A percentile compares a stretch with the other conserved stretches of the same genome.
Conservation (phyloP, 2,329 filamentous ascomycete species). For the Colletotrichum lentis region DNA sequence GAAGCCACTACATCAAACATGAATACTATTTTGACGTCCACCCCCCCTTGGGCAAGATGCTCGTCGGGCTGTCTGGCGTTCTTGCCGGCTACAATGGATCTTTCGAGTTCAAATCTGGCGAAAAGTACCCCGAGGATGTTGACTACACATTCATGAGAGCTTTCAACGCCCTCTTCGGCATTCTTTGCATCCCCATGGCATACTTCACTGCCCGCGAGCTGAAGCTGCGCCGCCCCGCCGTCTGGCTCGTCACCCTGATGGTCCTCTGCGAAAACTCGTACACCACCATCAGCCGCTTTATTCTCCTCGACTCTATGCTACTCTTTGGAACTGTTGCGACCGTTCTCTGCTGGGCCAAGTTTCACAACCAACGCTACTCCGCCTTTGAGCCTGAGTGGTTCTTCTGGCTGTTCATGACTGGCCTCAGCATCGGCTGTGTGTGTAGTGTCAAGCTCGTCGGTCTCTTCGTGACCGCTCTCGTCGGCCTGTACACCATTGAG, state of each 20-base stretch:
- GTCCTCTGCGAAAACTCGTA: conserved; percentile 99
- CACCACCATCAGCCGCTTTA: conserved; percentile 98
- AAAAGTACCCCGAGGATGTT: conserved; percentile 90
- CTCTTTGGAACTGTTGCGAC: conserved; percentile 99
- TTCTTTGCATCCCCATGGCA: conserved; percentile 88
- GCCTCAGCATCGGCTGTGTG: conserved; percentile 95
- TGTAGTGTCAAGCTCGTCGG: conserved; percentile 99
- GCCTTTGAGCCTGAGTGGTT: conserved; percentile 95
- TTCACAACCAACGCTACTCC: conserved; percentile 85
- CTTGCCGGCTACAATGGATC: conserved; percentile 98
- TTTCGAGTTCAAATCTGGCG: conserved; percentile 99
- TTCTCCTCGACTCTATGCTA: conserved; percentile 97
- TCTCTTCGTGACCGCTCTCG: conserved; percentile 91
- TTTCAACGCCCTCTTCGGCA: conserved; percentile 96
- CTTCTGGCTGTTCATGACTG: conserved; percentile 91
- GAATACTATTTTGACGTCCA: conserved; percentile 96
- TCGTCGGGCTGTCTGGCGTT: conserved; percentile 94
- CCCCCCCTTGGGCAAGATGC: conserved; percentile 96
- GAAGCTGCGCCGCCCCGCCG: conserved; percentile 82
- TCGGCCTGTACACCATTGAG: conserved; percentile 94
- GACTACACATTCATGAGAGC: conserved; percentile 99
- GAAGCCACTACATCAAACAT: conserved; percentile 97
- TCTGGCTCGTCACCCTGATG: conserved; percentile 96
- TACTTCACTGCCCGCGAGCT: conserved; percentile 95
- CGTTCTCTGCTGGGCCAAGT: conserved; percentile 95